These are phyloP conservation scores for Exutisphaerella laricina DNA, from an alignment of 2,329 filamentous ascomycete genomes.

Conservation along the genomic window DNA sequence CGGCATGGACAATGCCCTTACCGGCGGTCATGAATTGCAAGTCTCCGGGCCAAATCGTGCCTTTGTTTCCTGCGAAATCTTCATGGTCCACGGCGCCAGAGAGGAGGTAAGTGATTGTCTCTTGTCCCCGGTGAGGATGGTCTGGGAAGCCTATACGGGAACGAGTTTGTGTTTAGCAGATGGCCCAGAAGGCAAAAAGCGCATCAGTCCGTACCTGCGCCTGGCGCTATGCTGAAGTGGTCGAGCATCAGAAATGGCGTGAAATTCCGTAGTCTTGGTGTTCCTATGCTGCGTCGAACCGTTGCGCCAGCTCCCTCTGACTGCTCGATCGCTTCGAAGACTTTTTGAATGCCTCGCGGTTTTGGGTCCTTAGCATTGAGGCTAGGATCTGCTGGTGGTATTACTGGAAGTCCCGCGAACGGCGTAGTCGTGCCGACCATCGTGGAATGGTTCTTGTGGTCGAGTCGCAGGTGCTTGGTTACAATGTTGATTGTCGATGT, in stretches of 20 bases:
- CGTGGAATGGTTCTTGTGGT: constrained; percentile 27
- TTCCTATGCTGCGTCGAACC: constrained; percentile 83
- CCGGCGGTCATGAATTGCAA: constrained; percentile 98
- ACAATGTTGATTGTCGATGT: constrained; percentile 24
- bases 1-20: constrained; percentile 84
- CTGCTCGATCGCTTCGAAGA: constrained; percentile 79
- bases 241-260: constrained; percentile 95
- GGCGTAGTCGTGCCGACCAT: constrained; percentile 27
- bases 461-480: constrained; percentile 23
- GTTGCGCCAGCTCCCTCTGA: constrained; percentile 81
- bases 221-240: constrained; percentile 47
- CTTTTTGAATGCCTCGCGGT: constrained; percentile 71
- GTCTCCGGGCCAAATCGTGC: constrained; percentile 80
- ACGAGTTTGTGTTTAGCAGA: constrained; percentile 27
- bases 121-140: constrained; percentile 64
- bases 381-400: constrained; percentile 39
- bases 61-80: constrained; percentile 80
- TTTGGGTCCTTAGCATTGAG: constrained; percentile 56
- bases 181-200: too few relatives aligned
- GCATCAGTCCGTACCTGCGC: too few relatives aligned
- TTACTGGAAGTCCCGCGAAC: constrained; percentile 47
- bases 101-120: constrained; percentile 88
- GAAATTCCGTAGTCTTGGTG: constrained; percentile 74
- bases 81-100: constrained; percentile 82
- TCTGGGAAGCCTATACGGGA: constrained; percentile 21